Base-by-base conservation (phyloP, 768 basidiomycete genomes). In the Suillus clintonianus region DNA sequence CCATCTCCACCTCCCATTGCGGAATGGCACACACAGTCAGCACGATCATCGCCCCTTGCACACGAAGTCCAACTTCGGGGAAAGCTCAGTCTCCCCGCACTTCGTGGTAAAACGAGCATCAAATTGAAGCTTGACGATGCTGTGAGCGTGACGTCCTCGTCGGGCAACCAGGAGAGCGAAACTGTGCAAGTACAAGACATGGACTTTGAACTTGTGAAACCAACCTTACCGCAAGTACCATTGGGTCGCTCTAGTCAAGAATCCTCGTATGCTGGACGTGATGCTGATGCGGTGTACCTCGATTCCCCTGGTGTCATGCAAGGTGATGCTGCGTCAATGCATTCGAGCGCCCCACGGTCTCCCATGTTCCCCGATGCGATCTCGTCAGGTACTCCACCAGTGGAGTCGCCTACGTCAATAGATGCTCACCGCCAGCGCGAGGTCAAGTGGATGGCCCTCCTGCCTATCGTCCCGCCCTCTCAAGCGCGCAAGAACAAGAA, bases 401-500 rank as follows among this genome's bases (percentile, higher is more conserved):
- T 53, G 15, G 76, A 78, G 24, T 66, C 70, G 2, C 63, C 69
- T 6, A 68, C 70, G 5, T 70, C 76, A 5, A 71, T 79, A 22
- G 83, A 84, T 60, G 89, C 90, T 0, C 91, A 95, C 71, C 84
- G 93, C 2, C 84, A 88, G 57, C 85, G 90, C 22, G 94, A 95
- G 72, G 74, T 81, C 43, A 89, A 86, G 65, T 95, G 94, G 94
- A 85, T 94, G 77, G 72, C 83, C 0, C 69, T 86, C 9, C 82
- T 94, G 71, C 79, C 86, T 0, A 72, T 85, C 0, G 80, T 83
- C 0, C 80, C 86, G 1, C 78, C 92, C 0, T 75, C 86, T 3
- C 86, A 89, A 67, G 85, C 90, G 2, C 82, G 86, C 57, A 94
- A 91, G 80, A 89, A 78, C 72, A 94, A 94, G 76, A 95, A 94